phyloP scores from a whole-genome alignment of 2,329 filamentous ascomycete genomes.

The Fusarium sp. region DNA sequence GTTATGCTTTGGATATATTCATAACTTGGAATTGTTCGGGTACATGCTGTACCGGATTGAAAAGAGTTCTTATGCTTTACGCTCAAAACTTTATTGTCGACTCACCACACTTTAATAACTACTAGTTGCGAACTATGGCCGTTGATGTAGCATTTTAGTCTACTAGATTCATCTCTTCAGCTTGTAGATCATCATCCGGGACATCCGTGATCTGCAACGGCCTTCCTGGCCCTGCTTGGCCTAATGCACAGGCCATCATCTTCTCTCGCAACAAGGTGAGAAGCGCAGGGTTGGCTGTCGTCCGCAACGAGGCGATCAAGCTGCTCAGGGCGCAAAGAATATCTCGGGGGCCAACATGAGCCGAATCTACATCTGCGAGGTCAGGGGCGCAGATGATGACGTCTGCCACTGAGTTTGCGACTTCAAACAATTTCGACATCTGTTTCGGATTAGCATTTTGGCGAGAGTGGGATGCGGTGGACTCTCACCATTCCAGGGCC shows the following conservation, averaged over 20 bases:
- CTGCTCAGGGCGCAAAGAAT: conserved; percentile 12
- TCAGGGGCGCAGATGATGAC: conserved; percentile 26
- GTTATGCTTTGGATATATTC: background rate
- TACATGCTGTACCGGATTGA: background rate
- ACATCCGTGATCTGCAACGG: conserved; percentile 15
- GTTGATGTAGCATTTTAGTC: background rate
- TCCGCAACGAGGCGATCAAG: conserved; percentile 10
- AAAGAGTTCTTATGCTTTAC: background rate
- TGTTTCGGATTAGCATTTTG: background rate
- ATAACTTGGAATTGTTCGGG: no score
- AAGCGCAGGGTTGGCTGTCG: conserved; percentile 10
- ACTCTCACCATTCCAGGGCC: conserved; percentile 15
- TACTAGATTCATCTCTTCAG: background rate
- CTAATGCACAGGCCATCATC: conserved; percentile 18
- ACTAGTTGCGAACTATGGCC: background rate
- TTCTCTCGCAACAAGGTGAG: conserved; percentile 12
- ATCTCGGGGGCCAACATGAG: conserved; percentile 13
- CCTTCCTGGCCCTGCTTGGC: background rate
- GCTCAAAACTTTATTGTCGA: background rate
- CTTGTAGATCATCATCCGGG: background rate
- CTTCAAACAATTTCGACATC: conserved; percentile 27
- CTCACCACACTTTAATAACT: background rate
- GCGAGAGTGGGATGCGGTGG: rapidly evolving
- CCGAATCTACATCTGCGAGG: conserved; percentile 7
- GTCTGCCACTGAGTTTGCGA: conserved; percentile 23